phyloP scores from a whole-genome alignment of 805 yeast species.

The Blastobotrys peoriensis region DNA sequence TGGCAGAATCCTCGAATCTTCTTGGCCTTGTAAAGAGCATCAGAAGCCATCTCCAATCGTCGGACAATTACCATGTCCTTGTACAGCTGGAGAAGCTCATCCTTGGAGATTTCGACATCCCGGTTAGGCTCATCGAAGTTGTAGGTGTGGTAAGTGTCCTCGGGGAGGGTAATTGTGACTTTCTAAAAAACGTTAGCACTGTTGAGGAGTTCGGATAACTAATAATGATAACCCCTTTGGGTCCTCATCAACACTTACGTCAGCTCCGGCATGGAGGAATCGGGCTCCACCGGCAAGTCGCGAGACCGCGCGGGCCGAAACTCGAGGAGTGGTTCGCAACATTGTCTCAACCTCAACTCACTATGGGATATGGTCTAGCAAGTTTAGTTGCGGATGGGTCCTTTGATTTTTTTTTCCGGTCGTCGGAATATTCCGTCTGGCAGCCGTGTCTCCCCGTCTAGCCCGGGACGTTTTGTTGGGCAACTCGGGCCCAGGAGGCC shows the following conservation, averaged over 20 bases:
- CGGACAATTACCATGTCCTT: conserved; percentile 84
- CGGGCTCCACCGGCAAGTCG: not conserved
- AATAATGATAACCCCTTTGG: too few species aligned
- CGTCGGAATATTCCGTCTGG: not conserved
- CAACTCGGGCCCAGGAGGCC: not conserved
- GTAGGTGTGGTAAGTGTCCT: conserved; percentile 79
- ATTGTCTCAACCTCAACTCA: not conserved
- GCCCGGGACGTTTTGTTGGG: not conserved
- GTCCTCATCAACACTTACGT: not conserved
- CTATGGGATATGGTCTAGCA: not conserved
- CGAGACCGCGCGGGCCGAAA: not conserved
- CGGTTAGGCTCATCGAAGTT: conserved; percentile 69
- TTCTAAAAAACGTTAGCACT: not conserved
- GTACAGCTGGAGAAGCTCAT: conserved; percentile 82
- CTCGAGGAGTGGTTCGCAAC: not conserved
- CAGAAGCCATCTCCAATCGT: conserved; percentile 99
- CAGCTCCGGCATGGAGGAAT: not conserved
- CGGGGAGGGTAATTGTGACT: conserved; percentile 48
- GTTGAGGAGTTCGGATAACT: too few species aligned
- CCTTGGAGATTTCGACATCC: conserved; percentile 72
- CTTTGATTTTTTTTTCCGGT: not conserved
- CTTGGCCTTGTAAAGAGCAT: conserved; percentile 96
- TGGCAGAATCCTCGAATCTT: conserved; percentile 99
- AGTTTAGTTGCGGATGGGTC: not conserved
- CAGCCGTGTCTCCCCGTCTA: not conserved